phyloP scores from a whole-genome alignment of 345 rosid genomes.

The Eucalyptus paniculata region DNA sequence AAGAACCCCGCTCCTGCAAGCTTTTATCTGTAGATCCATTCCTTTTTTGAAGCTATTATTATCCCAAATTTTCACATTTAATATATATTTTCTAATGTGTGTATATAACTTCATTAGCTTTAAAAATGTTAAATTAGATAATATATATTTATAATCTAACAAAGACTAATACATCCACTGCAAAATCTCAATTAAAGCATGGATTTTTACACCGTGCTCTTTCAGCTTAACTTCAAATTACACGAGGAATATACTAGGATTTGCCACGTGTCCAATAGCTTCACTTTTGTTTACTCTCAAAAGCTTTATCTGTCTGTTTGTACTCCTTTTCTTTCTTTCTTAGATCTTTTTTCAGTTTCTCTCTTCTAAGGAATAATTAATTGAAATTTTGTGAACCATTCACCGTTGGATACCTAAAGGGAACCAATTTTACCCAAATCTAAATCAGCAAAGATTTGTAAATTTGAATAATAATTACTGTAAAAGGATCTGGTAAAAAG shows the following conservation, averaged over 20 bases:
- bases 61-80: too few species aligned
- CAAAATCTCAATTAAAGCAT: background rate
- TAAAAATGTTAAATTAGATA: too few species aligned
- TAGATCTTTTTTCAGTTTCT: rapidly evolving
- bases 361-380: background rate
- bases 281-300: background rate
- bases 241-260: rapidly evolving
- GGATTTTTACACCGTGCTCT: background rate
- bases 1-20: rapidly evolving
- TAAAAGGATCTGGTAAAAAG: background rate
- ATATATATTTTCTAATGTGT: too few species aligned
- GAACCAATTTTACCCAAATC: background rate
- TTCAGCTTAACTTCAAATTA: background rate
- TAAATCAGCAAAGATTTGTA: background rate
- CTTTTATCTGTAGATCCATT: rapidly evolving
- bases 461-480: too few species aligned
- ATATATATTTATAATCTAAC: rapidly evolving
- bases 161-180: rapidly evolving
- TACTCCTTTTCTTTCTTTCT: background rate
- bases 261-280: background rate
- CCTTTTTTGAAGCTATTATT: too few species aligned
- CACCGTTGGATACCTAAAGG: background rate
- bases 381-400: background rate
- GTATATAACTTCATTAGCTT: too few species aligned
- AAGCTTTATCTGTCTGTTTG: background rate